Evolutionary conservation across 2,329 filamentous ascomycete genomes (phyloP).

Genomic region (Aspergillus latus): DNA sequence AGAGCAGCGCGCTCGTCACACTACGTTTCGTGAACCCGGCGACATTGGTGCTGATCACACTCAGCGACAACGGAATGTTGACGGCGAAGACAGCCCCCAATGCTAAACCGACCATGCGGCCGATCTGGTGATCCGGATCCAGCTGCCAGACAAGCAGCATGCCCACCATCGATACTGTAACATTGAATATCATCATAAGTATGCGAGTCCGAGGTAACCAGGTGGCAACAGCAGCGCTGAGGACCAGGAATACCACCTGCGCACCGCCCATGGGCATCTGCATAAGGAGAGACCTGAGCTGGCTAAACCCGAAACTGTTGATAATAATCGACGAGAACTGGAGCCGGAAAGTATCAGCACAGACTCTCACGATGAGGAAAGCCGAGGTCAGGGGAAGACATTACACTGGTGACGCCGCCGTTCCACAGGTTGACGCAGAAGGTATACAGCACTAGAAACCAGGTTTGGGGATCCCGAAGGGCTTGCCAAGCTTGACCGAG

Average conservation of each 20-base stretch:
- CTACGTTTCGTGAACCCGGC: conserved; percentile 40
- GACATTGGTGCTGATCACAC: conserved; percentile 37
- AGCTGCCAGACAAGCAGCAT: conserved; percentile 36
- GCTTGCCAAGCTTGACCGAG: conserved; percentile 42
- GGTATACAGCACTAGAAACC: conserved; percentile 34
- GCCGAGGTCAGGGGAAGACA: neutral
- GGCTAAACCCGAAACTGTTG: conserved; percentile 41
- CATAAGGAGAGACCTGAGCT: conserved; percentile 14
- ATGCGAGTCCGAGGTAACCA: conserved; percentile 30
- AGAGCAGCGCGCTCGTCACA: conserved; percentile 47
- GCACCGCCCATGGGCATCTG: conserved; percentile 37
- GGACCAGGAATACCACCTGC: conserved; percentile 34
- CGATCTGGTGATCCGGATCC: conserved; percentile 25
- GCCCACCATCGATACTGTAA: conserved; percentile 30
- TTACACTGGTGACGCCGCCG: conserved; percentile 35
- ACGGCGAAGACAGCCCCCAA: conserved; percentile 35
- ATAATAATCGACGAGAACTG: conserved; percentile 37
- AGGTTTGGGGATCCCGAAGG: conserved; percentile 33
- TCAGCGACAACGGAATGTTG: conserved; percentile 38
- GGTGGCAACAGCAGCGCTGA: conserved; percentile 31
- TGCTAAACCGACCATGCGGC: conserved; percentile 32
- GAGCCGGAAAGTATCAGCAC: no score
- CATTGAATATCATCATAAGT: conserved; percentile 36
- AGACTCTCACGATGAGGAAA: no score
- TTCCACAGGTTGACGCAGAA: conserved; percentile 37